Evolutionary conservation across 768 basidiomycete genomes (phyloP).

Genomic region (Aureoboletus auriporus): DNA sequence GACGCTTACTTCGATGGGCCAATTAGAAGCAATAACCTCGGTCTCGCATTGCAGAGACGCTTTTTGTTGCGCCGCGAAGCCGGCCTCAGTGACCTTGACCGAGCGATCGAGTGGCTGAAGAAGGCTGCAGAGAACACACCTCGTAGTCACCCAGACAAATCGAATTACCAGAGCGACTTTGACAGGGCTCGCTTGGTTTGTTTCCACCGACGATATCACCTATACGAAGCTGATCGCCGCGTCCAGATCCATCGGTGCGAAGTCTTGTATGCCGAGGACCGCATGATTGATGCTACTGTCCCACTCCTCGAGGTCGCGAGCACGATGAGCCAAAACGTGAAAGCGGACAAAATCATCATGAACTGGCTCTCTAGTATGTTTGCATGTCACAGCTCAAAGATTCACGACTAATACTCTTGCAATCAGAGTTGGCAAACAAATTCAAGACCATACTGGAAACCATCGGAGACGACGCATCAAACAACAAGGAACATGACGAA

Average conservation of each 20-base stretch:
- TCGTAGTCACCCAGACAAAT: background rate
- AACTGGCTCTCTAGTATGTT: slow-evolving; percentile 6
- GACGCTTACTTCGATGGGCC: background rate
- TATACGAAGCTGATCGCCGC: background rate
- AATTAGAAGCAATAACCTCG: background rate
- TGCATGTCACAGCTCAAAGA: background rate
- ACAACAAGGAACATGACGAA: too few species aligned
- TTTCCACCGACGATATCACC: too few species aligned
- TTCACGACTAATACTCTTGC: background rate
- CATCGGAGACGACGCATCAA: too few species aligned
- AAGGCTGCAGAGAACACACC: background rate
- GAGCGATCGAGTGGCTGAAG: background rate
- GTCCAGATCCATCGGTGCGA: slow-evolving; percentile 1
- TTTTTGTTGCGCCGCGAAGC: background rate
- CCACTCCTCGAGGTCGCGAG: background rate
- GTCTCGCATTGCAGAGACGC: slow-evolving; percentile 1
- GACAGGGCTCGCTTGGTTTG: background rate
- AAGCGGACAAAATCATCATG: background rate
- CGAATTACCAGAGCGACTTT: background rate
- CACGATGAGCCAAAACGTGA: background rate
- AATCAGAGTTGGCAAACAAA: background rate
- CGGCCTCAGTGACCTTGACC: background rate
- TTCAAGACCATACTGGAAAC: background rate
- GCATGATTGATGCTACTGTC: slow-evolving; percentile 1
- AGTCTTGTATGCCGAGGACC: background rate